A percentile compares a stretch with the other conserved stretches of the same genome.
Evolutionary conservation across 306 rosid species (phyloP).

Genomic region (Cicer arietinum): DNA sequence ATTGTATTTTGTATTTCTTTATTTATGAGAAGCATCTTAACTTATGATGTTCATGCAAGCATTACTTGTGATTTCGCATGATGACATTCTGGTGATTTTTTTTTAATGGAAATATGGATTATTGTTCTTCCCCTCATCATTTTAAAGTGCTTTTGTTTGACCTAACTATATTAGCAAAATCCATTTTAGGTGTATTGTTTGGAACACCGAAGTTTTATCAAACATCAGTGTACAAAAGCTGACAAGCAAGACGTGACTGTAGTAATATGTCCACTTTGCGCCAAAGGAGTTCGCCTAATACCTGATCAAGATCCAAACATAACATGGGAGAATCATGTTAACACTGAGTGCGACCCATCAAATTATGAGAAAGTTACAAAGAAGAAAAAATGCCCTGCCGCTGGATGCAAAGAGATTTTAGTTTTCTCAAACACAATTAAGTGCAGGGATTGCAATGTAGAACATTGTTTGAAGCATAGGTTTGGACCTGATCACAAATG

Average conservation of each 20-base stretch:
- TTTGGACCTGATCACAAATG: constrained; percentile 85
- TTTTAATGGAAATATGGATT: constrained; percentile 1
- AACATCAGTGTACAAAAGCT: constrained; percentile 71
- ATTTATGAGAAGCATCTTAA: neutral
- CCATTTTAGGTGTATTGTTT: constrained; percentile 72
- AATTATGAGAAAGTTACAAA: constrained; percentile 71
- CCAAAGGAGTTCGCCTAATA: constrained; percentile 77
- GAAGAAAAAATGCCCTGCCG: constrained; percentile 82
- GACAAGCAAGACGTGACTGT: constrained; percentile 70
- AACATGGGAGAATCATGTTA: constrained; percentile 84
- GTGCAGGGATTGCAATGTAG: constrained; percentile 81
- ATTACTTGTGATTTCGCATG: neutral
- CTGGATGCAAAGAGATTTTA: constrained; percentile 71
- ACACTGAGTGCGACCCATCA: constrained; percentile 87
- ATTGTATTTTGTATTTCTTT: neutral
- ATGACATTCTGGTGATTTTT: neutral
- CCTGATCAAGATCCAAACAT: constrained; percentile 88
- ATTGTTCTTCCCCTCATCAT: constrained; percentile 5
- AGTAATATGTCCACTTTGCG: constrained; percentile 89
- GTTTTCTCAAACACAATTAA: constrained; percentile 88
- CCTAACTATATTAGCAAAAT: constrained; percentile 15
- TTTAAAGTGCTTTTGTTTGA: constrained; percentile 1
- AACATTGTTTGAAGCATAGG: constrained; percentile 91
- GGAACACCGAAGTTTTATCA: constrained; percentile 79
- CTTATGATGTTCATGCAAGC: constrained; percentile 6